phyloP scores from a whole-genome alignment of 345 rosid genomes.

The Syzygium oleosum region DNA sequence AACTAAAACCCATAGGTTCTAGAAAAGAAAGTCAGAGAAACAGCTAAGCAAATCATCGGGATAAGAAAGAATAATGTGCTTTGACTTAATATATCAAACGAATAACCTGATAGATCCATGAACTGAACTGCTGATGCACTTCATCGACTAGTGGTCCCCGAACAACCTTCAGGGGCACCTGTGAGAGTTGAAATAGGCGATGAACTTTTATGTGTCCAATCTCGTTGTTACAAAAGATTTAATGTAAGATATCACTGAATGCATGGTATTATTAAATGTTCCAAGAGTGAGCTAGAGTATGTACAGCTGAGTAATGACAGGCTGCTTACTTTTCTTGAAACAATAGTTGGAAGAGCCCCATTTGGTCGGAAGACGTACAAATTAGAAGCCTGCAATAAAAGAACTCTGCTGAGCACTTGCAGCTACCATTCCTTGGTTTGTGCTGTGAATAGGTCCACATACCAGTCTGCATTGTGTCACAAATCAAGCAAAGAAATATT shows the following conservation, averaged over 20 bases:
- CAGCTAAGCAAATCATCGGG: not conserved
- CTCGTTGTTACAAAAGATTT: not conserved
- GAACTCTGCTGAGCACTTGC: not conserved
- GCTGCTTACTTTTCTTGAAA: slow-evolving; percentile 41
- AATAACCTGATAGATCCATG: slow-evolving; percentile 74
- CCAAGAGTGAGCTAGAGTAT: not conserved
- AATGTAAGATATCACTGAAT: not conserved
- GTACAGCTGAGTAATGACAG: not conserved
- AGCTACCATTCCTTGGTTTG: not conserved
- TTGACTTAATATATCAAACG: not conserved
- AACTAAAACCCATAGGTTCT: not conserved
- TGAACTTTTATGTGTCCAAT: not conserved
- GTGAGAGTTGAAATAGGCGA: not conserved
- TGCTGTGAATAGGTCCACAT: not conserved
- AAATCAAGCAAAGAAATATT: not conserved
- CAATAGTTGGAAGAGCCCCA: slow-evolving; percentile 25
- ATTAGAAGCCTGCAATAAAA: slow-evolving; percentile 45
- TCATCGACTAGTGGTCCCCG: slow-evolving; percentile 67
- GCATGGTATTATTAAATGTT: not conserved
- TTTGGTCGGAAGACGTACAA: slow-evolving; percentile 76
- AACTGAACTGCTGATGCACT: slow-evolving; percentile 68
- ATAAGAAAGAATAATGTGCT: not conserved
- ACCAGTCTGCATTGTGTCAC: not conserved
- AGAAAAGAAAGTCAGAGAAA: not conserved
- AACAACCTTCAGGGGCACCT: slow-evolving; percentile 51